Evolutionary conservation across 2,329 filamentous ascomycete genomes (phyloP).

Genomic region (Alternaria metachromatica): DNA sequence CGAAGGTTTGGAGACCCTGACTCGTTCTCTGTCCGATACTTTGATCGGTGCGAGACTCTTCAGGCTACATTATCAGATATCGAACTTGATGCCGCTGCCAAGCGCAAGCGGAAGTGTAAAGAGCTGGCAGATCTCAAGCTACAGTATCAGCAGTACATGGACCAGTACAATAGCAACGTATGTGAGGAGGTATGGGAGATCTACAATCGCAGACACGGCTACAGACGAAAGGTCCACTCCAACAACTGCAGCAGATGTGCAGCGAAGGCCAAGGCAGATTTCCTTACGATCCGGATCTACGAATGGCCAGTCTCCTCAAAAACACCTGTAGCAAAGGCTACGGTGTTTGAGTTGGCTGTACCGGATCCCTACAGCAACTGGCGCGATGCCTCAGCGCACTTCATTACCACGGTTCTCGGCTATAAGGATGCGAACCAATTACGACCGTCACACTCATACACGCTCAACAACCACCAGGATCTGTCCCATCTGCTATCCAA

Average conservation of each 20-base stretch:
- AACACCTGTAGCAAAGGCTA: conserved; percentile 47
- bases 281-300: conserved; percentile 56
- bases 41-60: conserved; percentile 52
- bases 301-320: conserved; percentile 63
- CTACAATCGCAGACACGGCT: conserved; percentile 5
- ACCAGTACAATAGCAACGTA: background rate
- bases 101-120: conserved; percentile 25
- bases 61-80: conserved; percentile 50
- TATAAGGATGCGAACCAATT: background rate
- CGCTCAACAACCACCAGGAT: conserved; percentile 19
- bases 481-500: conserved; percentile 8
- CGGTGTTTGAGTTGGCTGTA: conserved; percentile 60
- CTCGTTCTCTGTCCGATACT: conserved; percentile 60
- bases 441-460: conserved; percentile 6
- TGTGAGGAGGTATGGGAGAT: conserved; percentile 19
- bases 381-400: conserved; percentile 56
- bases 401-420: conserved; percentile 52
- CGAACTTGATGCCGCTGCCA: conserved; percentile 43
- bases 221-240: conserved; percentile 12
- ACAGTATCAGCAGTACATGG: conserved; percentile 22
- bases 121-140: conserved; percentile 24
- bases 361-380: conserved; percentile 55
- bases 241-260: conserved; percentile 41
- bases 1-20: conserved; percentile 37
- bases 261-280: conserved; percentile 37